Evolutionary conservation across 805 yeast genomes (phyloP), one percentile per base, ranked within the genome.

Genomic region (Yarrowia hollandica): DNA sequence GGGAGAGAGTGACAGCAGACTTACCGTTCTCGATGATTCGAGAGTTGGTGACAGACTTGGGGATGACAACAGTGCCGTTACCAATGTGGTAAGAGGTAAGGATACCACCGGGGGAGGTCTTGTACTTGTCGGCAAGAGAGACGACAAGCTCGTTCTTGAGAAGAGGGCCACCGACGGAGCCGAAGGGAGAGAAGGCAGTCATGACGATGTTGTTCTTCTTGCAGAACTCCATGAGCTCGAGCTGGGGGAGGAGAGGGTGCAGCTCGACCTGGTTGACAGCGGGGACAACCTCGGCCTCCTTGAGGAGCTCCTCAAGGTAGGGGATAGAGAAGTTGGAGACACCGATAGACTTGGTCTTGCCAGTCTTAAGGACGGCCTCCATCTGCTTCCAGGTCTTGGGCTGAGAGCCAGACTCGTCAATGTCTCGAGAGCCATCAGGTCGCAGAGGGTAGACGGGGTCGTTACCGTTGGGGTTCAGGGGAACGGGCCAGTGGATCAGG

Each of bases 181-280:
- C 94, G 16, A 64, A 64, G 22, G 96, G 94, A 26, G 89, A 83
- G 73, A 87, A 89, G 9, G 95, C 95, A 69, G 85, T 85, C 59
- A 85, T 70, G 30, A 75, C 69, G 61, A 85, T 83, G 62, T 77
- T 81, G 62, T 86, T 75, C 30, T 71, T 68, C 59, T 76, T 72
- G 70, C 83, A 77, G 71, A 68, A 85, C 31, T 79, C 77, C 41
- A 79, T 66, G 64, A 88, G 74, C 63, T 83, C 82, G 8, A 71
- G 74, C 70, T 87, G 91, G 44, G 88, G 88, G 60, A 85, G 75
- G 62, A 78, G 78, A 46, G 91, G 90, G 71, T 88, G 95, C 34
- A 82, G 72, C 74, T 89, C 96, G 61, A 87, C 77, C 75, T 89
- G 96, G 72, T 85, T 82, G 38, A 77, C 82, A 11, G 81, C 90